Base-by-base conservation (phyloP, 495 filamentous ascomycete genomes). In the Parathielavia appendiculata region DNA sequence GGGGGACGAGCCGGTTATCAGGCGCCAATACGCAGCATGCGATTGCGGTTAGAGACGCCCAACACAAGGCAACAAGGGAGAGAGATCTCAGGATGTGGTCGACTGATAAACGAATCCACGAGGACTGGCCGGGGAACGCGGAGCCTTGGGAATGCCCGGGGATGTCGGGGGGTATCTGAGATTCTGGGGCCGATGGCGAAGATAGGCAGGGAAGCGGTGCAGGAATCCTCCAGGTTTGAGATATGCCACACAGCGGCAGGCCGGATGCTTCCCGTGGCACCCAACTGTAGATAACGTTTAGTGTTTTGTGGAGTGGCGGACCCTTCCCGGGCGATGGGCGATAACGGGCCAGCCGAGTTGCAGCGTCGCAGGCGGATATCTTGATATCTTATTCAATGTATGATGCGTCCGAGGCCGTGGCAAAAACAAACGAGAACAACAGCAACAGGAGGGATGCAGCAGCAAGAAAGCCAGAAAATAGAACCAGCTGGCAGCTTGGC, bases 171-270 rank as follows among this genome's bases (percentile, higher is more conserved):
- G 63, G 65, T 64, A 64, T 65, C 62, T 69, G 26, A 30, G 26
- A 30, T 30, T 30, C 26, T 30, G 26, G 26, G 26, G 26, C 26
- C 26, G 26, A 30, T 30, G 26, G 26, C 26, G 26, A 30, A 30
- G 67, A 69, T 71, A 71, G 69, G 61, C 54, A 64, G 63, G 57
- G 36, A 55, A 40, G 41, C 50, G 60, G 56, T 59, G 58, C 60
- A 22, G 61, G 60, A 63, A 30, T 30, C 66, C 61, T 54, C 59
- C 55, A 60, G 50, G 40, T 58, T 34, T 58, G 63, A 30, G 26
- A 60, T 59, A 59, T 46, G 60, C 40, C 52, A n/a, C 61, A 58
- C 46, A 39, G 53, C 20, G 60, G 59, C 58, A 51, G 54, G 50
- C 45, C 48, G 54, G 57, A 55, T 62, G 62, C 55, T 57, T 69